Percentiles rank a stretch among this genome's conserved stretches.
These are phyloP conservation scores for Penicillium sp. DNA, from an alignment of 2,329 filamentous ascomycete species.

Conservation along the genomic window DNA sequence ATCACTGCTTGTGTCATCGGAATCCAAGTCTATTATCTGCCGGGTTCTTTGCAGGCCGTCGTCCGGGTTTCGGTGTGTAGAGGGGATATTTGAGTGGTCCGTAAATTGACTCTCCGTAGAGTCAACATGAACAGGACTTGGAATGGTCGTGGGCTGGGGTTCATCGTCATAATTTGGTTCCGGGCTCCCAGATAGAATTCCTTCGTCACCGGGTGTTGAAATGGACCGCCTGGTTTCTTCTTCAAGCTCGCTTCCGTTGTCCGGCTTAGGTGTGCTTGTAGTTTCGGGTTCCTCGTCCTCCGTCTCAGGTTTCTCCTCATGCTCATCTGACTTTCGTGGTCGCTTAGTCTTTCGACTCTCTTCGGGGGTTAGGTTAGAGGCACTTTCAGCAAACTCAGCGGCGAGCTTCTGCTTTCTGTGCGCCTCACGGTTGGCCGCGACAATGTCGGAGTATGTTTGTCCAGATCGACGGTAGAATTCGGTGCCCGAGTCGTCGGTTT, in stretches of 20 bases:
- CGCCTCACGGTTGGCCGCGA: constrained; percentile 49
- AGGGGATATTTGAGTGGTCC: not conserved
- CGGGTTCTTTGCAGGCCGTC: not conserved
- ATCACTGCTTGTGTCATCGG: not conserved
- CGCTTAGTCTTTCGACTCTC: constrained; percentile 3
- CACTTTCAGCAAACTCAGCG: constrained; percentile 16
- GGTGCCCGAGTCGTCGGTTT: constrained; percentile 42
- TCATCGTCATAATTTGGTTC: not conserved
- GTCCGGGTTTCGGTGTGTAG: not conserved
- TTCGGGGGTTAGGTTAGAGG: constrained; percentile 19
- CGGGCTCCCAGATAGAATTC: not conserved
- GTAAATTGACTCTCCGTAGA: not conserved
- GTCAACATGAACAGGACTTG: not conserved
- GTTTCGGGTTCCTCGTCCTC: constrained; percentile 13
- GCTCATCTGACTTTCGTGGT: constrained; percentile 3
- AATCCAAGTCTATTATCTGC: not conserved
- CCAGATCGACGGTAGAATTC: constrained; percentile 58
- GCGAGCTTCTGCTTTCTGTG: constrained; percentile 34
- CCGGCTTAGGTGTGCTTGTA: not conserved
- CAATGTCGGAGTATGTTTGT: constrained; percentile 54
- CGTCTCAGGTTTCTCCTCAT: constrained; percentile 10
- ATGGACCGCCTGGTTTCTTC: not conserved
- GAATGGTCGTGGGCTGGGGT: not conserved
- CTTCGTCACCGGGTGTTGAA: not conserved
- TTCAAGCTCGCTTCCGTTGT: constrained; percentile 4